Conservation (phyloP, 331 rosid genomes). For the Phaseolus coccineus region DNA sequence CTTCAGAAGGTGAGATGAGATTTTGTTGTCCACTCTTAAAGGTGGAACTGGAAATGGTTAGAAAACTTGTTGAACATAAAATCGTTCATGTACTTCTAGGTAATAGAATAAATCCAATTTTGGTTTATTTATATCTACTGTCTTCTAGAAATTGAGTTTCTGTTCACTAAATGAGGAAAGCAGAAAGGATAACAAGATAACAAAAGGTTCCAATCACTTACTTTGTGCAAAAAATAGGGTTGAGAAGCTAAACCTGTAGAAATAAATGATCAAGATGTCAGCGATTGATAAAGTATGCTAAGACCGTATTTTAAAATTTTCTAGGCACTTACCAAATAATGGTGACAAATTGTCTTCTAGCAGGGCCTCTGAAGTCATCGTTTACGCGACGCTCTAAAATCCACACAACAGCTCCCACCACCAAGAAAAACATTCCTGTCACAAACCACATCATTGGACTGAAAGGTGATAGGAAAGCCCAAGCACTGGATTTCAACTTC, state of each 20-base stretch:
- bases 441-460: slow-evolving; percentile 74
- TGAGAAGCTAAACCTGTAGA: slow-evolving; percentile 75
- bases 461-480: slow-evolving; percentile 78
- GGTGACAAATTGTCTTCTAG: slow-evolving; percentile 64
- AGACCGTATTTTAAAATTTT: no score
- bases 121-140: no score
- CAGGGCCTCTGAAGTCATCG: slow-evolving; percentile 63
- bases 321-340: slow-evolving; percentile 53
- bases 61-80: no score
- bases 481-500: slow-evolving; percentile 63
- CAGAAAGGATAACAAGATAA: neutral
- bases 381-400: slow-evolving; percentile 66
- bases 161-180: neutral
- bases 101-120: no score
- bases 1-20: no score
- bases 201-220: slow-evolving; percentile 47
- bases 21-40: no score
- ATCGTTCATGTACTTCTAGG: no score
- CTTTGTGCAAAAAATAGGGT: slow-evolving; percentile 70
- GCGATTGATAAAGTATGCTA: neutral
- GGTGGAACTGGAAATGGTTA: no score
- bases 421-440: slow-evolving; percentile 59
- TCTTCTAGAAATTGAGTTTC: neutral
- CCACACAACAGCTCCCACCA: slow-evolving; percentile 74
- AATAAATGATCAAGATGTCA: slow-evolving; percentile 8